Conservation (phyloP, 139 green algal genomes). For the Pleodorina starrii region DNA sequence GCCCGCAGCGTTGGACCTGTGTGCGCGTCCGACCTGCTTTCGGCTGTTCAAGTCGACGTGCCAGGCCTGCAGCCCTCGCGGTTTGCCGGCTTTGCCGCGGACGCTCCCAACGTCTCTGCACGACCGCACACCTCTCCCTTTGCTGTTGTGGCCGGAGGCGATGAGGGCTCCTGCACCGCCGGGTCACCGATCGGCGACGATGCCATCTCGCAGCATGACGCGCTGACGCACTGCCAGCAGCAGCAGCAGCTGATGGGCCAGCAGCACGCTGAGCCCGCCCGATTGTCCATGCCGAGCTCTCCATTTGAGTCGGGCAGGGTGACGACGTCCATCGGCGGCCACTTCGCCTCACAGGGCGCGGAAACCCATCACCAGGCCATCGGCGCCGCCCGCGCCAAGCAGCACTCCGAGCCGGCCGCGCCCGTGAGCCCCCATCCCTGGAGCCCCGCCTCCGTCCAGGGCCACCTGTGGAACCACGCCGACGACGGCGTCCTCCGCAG, state of each 20-base stretch:
- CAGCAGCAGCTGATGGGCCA: neutral
- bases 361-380: neutral
- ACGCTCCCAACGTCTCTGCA: neutral
- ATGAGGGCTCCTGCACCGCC: neutral
- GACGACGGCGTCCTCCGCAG: too few species aligned
- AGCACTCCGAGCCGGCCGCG: neutral
- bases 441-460: neutral
- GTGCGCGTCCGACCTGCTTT: neutral
- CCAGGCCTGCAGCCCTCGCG: neutral
- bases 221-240: neutral
- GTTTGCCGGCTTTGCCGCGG: slow-evolving; percentile 18
- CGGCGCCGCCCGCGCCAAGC: neutral
- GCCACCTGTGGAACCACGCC: neutral
- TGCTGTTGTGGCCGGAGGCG: neutral
- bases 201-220: too few species aligned
- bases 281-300: neutral
- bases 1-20: neutral
- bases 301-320: neutral
- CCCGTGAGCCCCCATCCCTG: neutral
- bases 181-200: too few species aligned
- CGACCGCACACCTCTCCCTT: neutral
- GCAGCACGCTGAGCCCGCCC: neutral
- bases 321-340: neutral
- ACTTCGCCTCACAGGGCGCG: neutral
- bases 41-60: too few species aligned